Evolutionary conservation across 2,329 filamentous ascomycete genomes (phyloP).

Genomic region (Elsinoe batatas): DNA sequence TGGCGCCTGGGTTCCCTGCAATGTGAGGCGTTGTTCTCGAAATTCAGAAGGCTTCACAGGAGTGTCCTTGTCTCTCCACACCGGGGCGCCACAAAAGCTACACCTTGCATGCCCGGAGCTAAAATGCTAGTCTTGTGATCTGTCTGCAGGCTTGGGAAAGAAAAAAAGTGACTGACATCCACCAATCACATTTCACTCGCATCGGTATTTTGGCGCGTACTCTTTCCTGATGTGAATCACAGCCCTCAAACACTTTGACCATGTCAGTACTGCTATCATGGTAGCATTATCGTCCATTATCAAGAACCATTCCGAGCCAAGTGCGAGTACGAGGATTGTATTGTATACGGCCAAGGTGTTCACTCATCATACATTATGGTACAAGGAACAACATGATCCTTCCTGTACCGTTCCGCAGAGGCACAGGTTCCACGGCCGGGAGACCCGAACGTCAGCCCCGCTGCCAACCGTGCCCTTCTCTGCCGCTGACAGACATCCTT

Average conservation of each 20-base stretch:
- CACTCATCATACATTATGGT: constrained; percentile 10
- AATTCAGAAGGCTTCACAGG: neutral
- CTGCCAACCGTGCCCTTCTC: constrained; percentile 4
- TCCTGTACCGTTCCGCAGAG: neutral
- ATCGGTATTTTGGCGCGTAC: constrained; percentile 2
- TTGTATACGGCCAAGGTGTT: neutral
- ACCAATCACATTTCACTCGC: constrained; percentile 1
- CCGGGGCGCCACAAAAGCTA: neutral
- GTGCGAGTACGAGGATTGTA: neutral
- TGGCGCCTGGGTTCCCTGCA: neutral
- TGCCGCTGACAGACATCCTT: neutral
- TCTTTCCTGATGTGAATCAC: neutral
- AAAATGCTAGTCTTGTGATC: constrained; percentile 6
- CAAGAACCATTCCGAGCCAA: neutral
- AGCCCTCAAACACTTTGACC: neutral
- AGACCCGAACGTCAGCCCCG: constrained; percentile 3
- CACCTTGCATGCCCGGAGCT: constrained; percentile 6
- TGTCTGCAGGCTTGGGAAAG: constrained; percentile 3
- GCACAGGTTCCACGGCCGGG: neutral
- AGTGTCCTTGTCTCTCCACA: constrained; percentile 4
- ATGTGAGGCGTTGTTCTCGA: constrained; percentile 5
- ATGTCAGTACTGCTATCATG: neutral
- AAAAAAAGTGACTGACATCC: neutral
- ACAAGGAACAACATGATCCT: neutral
- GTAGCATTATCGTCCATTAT: neutral